These are phyloP conservation scores for Rosa rugosa DNA, from an alignment of 306 rosid species.

Conservation along the genomic window DNA sequence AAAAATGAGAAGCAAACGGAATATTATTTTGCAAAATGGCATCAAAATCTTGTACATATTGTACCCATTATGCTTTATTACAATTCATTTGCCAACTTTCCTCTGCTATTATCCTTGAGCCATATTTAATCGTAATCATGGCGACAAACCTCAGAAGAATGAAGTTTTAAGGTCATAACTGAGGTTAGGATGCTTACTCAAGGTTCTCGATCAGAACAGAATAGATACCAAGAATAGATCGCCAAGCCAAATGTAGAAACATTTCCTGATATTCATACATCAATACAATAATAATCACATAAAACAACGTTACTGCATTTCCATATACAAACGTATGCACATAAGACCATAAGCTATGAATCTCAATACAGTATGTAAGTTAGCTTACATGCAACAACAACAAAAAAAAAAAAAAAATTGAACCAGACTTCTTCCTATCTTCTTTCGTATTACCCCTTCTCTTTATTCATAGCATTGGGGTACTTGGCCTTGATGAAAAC, in stretches of 20 bases:
- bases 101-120: not conserved
- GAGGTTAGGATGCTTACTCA: not conserved
- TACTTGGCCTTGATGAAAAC: no score
- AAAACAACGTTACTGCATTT: conserved; percentile 32
- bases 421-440: no score
- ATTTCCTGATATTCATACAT: not conserved
- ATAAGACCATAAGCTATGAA: conserved; percentile 10
- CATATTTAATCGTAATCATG: not conserved
- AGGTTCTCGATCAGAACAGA: not conserved
- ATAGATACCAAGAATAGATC: not conserved
- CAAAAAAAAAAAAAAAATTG: not conserved
- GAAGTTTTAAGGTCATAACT: not conserved
- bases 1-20: not conserved
- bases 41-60: not conserved
- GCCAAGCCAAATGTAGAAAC: not conserved
- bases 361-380: conserved; percentile 20
- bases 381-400: conserved; percentile 34
- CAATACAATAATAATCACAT: conserved; percentile 7
- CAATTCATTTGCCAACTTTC: not conserved
- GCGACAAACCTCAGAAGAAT: not conserved
- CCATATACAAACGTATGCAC: conserved; percentile 57
- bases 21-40: not conserved
- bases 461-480: no score
- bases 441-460: no score
- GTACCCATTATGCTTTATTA: not conserved